Base-by-base conservation (phyloP, 129 eudicot species). In the Helichrysum umbraculigerum region DNA sequence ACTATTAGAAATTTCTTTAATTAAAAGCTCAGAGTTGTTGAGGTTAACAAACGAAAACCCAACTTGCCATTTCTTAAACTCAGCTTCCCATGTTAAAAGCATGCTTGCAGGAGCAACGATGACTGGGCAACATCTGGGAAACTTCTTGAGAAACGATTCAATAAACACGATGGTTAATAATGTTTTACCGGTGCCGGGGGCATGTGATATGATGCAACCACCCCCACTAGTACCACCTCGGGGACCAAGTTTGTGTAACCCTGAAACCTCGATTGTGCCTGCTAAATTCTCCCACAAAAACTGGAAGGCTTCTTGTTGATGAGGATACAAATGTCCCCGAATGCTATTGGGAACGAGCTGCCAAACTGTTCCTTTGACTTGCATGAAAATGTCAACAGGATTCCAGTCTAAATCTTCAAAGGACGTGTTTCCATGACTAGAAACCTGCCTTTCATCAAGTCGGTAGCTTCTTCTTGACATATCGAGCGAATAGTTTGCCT, bases 121-220 rank as follows among this genome's bases (percentile, higher is more conserved):
- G 8, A 91, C 72, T 0, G 97, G 97, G 16, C 79, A 34, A 20
- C 81, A 75, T 5, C 74, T 41, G 5, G 98, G 96, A 35, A 74
- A 89, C 35, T 73, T 60, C 32, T 88, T 83, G 60, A 92, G 63
- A 61, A 79, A 89, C 3, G 91, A 57, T 22, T 86, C 83, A 3
- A 86, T 37, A 61, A 88, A 88, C 6, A 80, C 68, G 22, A 78
- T 73, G 56, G 90, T 86, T 69, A 92, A 73, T 9, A 84, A 75
- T 37, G 96, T 92, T 74, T 92, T 92, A 0, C 96, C 98, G 0
- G 98, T 87, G 2, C 98, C 96, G 0, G 98, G 96, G 8, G 97
- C 93, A 59, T 94, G 98, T 17, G 97, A 89, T 2, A 94, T 87
- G 60, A 93, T 88, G 87, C 98, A 93, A 11, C 98, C 98, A 32